Conservation (phyloP, 768 basidiomycete species). For the Coprinopsis cinerea region DNA sequence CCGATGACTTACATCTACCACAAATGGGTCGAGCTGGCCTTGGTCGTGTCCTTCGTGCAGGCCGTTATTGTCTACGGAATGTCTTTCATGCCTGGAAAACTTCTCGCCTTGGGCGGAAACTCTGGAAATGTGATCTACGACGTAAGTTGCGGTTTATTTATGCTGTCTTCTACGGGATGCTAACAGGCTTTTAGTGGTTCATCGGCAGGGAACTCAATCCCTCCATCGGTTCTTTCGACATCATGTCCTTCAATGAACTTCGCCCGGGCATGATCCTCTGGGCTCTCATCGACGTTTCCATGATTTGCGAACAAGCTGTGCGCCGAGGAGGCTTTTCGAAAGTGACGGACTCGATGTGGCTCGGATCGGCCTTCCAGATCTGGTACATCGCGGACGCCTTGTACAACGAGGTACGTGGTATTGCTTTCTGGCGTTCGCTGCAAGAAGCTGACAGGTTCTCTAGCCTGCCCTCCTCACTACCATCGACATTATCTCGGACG, state of each 20-base stretch:
- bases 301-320: background rate
- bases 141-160: background rate
- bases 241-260: background rate
- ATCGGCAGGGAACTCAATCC: background rate
- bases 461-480: slow-evolving; percentile 86
- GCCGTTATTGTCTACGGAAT: no score
- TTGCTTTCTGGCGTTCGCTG: background rate
- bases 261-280: background rate
- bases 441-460: background rate
- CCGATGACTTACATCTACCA: no score
- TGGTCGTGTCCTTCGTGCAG: no score
- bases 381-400: slow-evolving; percentile 84
- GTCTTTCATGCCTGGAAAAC: slow-evolving; percentile 1
- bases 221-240: background rate
- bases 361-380: slow-evolving; percentile 79
- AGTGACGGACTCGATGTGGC: slow-evolving; percentile 87
- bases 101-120: background rate
- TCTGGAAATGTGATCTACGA: background rate
- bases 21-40: no score
- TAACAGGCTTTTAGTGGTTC: slow-evolving; percentile 5
- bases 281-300: background rate
- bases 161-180: background rate
- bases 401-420: slow-evolving; percentile 73
- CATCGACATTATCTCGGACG: slow-evolving; percentile 98
- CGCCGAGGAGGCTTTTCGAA: slow-evolving; percentile 17